Conservation (phyloP, 805 yeast genomes). For the Torulaspora franciscae region DNA sequence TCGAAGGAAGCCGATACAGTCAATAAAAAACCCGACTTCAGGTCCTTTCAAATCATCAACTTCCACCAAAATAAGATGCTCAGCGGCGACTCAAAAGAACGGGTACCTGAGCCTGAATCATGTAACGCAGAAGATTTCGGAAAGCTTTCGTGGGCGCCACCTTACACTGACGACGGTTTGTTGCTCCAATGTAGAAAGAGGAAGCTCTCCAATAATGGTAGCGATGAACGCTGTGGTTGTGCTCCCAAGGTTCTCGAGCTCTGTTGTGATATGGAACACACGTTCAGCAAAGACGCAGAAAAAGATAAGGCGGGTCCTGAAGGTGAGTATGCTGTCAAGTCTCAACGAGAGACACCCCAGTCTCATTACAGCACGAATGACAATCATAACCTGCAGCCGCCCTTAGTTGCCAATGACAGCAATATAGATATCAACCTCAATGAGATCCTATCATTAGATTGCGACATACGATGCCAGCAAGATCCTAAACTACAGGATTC, state of each 20-base stretch:
- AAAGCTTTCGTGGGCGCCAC: not conserved
- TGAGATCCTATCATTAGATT: slow-evolving; percentile 19
- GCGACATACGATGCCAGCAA: slow-evolving; percentile 17
- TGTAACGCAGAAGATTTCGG: not conserved
- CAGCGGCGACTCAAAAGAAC: not conserved
- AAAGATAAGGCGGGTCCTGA: not conserved
- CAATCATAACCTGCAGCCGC: not conserved
- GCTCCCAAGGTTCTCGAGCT: slow-evolving; percentile 40
- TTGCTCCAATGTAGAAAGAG: slow-evolving; percentile 21
- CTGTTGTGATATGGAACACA: slow-evolving; percentile 39
- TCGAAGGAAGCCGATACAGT: not conserved
- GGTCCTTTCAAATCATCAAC: slow-evolving; percentile 41
- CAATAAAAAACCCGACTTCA: slow-evolving; percentile 30
- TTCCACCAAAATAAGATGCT: slow-evolving; percentile 28
- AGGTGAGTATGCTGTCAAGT: not conserved
- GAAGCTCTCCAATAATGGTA: slow-evolving; percentile 4
- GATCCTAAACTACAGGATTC: not conserved
- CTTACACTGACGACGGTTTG: slow-evolving; percentile 17
- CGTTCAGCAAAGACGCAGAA: not conserved
- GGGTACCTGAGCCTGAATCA: not conserved
- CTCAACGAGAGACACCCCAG: slow-evolving; percentile 7
- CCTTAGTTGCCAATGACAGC: not conserved
- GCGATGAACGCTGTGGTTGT: slow-evolving; percentile 28
- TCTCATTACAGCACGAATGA: not conserved
- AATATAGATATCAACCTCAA: not conserved